phyloP scores from a whole-genome alignment of 2,329 filamentous ascomycete species.

The Exophiala sp. region DNA sequence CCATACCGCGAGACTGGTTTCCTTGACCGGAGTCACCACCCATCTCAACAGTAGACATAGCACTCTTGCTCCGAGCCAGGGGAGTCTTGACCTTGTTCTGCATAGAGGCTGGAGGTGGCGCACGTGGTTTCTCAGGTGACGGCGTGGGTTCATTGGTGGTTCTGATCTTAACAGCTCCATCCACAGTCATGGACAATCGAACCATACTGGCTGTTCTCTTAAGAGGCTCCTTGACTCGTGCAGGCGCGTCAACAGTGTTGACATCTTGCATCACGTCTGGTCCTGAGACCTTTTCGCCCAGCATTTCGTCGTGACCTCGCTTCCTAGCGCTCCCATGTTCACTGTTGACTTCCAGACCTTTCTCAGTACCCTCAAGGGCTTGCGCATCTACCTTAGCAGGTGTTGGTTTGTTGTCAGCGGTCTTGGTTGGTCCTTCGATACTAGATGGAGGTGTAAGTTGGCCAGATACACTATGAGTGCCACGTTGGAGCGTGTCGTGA shows the following conservation, averaged over 20 bases:
- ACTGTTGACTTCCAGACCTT: constrained; percentile 4
- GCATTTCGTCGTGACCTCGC: constrained; percentile 27
- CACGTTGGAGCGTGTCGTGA: background rate
- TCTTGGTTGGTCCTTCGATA: constrained; percentile 4
- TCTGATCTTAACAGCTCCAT: constrained; percentile 84
- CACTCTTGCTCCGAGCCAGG: constrained; percentile 32
- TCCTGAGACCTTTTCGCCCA: constrained; percentile 21
- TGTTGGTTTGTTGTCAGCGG: background rate
- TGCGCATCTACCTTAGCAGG: background rate
- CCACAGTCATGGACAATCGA: constrained; percentile 74
- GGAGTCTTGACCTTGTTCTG: constrained; percentile 46
- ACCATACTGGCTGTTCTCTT: constrained; percentile 47
- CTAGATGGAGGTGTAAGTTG: constrained; percentile 19
- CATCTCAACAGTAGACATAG: constrained; percentile 12
- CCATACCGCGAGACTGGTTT: constrained; percentile 23
- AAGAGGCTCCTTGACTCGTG: constrained; percentile 25
- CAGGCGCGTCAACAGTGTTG: constrained; percentile 35
- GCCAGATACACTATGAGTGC: constrained; percentile 10
- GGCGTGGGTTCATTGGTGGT: constrained; percentile 63
- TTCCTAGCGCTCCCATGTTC: constrained; percentile 19
- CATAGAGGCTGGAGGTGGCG: constrained; percentile 46
- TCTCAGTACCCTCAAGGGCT: constrained; percentile 2
- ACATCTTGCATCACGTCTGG: constrained; percentile 33
- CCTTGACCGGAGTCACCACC: constrained; percentile 16
- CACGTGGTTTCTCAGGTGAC: constrained; percentile 55